Evolutionary conservation across 257 asterid species (phyloP), one percentile per base, ranked within the genome.

Genomic region (Capsicum baccatum): DNA sequence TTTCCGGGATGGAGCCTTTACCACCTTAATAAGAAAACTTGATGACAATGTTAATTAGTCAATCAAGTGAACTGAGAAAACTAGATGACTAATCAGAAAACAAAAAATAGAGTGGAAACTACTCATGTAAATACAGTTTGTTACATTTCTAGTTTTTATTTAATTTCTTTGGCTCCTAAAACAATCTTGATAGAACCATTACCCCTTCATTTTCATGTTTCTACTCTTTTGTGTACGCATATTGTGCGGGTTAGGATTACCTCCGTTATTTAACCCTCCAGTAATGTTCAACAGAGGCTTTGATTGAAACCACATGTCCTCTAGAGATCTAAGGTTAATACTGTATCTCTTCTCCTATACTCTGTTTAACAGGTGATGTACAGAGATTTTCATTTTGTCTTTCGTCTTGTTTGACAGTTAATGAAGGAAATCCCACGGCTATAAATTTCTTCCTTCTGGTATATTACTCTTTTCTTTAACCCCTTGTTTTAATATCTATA

Each of bases 11-110:
- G 74, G 74, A 67, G 50, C 74, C 74, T 35, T 35, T 35, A 35
- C 21, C 21, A 35, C 50, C 74, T 35, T 67, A 67, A 39, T 15
- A 16, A 4, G 52, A 52, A 52, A 68, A 68, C 50, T 39, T 39
- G 78, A 68, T 9, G 26, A 52, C 39, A 68, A 68, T 68, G 52
- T 68, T 15, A 37, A 68, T 68, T 68, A 68, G 26, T 68, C 78
- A 69, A 69, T 39, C 55, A 69, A 39, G 47, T 66, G 54, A 69
- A 69, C 54, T 69, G 39, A 52, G 78, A 69, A 69, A 3, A 69
- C 26, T 69, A 39, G 78, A 69, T 39, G 33, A 19, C 26, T 15
- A 69, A 39, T 16, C 15, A 69, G 55, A 69, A 69, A 69, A 42
- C 26, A 5, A 15, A 69, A 69, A 15, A 14, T 15, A 35, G 54